phyloP scores from a whole-genome alignment of 345 rosid species.

The Eucalyptus regnans region DNA sequence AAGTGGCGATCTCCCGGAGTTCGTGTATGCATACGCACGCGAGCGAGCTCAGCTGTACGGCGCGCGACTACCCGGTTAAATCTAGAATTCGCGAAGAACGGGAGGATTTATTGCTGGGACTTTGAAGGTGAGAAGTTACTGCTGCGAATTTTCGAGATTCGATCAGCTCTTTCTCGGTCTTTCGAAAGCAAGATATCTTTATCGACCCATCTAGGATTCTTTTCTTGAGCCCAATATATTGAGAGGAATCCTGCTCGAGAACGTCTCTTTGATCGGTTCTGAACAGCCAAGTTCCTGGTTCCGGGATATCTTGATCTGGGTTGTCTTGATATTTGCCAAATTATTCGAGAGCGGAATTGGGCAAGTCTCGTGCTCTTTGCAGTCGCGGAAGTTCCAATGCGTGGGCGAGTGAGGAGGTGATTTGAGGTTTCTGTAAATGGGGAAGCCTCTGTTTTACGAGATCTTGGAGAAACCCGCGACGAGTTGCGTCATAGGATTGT shows the following conservation, averaged over 20 bases:
- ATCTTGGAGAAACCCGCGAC: slow-evolving; percentile 83
- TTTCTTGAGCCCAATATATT: not conserved
- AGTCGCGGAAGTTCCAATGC: not conserved
- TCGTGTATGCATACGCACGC: not conserved
- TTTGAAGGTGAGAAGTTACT: not conserved
- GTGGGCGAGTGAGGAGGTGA: not conserved
- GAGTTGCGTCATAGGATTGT: slow-evolving; percentile 59
- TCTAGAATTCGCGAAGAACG: not conserved
- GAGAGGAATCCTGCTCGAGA: not conserved
- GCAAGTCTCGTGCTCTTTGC: not conserved
- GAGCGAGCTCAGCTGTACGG: not conserved
- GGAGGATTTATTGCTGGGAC: not conserved
- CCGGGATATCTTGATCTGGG: not conserved
- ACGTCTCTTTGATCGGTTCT: not conserved
- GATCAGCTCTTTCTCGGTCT: not conserved
- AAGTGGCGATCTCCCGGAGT: not conserved
- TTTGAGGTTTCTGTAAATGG: slow-evolving; percentile 28
- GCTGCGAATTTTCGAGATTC: not conserved
- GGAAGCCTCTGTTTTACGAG: slow-evolving; percentile 76
- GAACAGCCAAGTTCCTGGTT: not conserved
- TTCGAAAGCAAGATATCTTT: not conserved
- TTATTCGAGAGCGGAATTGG: not conserved
- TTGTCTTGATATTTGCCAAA: not conserved
- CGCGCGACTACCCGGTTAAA: not conserved
- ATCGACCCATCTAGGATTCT: not conserved